phyloP scores from a whole-genome alignment of 192 early-diverging fungal species.

The Umbelopsis vinacea region DNA sequence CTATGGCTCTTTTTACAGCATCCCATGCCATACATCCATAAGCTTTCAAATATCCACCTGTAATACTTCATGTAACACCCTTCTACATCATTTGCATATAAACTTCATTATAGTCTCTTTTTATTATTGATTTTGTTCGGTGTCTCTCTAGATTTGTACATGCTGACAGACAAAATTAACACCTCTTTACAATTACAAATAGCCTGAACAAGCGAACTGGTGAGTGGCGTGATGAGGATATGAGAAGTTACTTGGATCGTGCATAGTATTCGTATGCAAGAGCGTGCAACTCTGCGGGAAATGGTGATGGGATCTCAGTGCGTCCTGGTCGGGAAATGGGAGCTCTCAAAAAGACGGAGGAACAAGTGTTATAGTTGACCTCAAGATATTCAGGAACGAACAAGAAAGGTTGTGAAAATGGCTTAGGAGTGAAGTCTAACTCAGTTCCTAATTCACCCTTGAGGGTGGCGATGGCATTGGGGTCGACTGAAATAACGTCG shows the following conservation, averaged over 20 bases:
- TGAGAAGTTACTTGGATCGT: constrained; percentile 42
- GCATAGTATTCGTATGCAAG: constrained; percentile 94
- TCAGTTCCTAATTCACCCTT: constrained; percentile 55
- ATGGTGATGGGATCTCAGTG: constrained; percentile 94
- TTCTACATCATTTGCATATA: neutral
- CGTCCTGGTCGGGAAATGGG: constrained; percentile 84
- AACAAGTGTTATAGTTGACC: constrained; percentile 95
- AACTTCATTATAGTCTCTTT: neutral
- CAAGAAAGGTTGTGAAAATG: constrained; percentile 91
- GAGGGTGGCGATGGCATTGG: constrained; percentile 69
- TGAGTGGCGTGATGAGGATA: neutral
- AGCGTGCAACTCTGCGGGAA: constrained; percentile 86
- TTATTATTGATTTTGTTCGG: constrained; percentile 18
- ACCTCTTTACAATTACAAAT: constrained; percentile 23
- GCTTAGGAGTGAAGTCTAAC: constrained; percentile 65
- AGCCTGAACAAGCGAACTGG: constrained; percentile 6
- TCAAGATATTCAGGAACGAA: constrained; percentile 97
- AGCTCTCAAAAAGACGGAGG: constrained; percentile 82
- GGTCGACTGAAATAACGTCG: constrained; percentile 86
- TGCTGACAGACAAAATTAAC: constrained; percentile 21
- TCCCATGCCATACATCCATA: no score
- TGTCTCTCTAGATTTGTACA: constrained; percentile 17
- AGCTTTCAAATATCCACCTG: neutral
- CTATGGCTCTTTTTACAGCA: no score
- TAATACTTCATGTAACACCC: neutral